These are phyloP conservation scores for Phoenix roebelenii DNA, from an alignment of 176 grass and related monocot species.

Conservation along the genomic window DNA sequence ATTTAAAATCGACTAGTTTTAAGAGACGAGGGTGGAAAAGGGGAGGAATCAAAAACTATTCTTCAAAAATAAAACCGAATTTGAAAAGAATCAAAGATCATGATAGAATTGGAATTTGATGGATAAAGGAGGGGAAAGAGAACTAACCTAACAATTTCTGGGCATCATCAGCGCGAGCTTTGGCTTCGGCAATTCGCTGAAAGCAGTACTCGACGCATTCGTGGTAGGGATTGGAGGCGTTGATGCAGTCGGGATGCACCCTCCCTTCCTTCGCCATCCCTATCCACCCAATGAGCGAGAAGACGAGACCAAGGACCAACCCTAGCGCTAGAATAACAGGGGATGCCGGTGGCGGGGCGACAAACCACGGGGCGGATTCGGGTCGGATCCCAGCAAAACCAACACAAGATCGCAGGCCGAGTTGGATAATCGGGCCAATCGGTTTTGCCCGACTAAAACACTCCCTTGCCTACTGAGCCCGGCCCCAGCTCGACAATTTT, in stretches of 20 bases:
- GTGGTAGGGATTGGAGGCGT: constrained; percentile 61
- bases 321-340: too few species aligned
- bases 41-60: not conserved
- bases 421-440: too few species aligned
- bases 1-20: not conserved
- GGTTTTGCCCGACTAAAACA: too few species aligned
- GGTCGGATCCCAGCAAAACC: too few species aligned
- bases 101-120: too few species aligned
- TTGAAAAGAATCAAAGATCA: too few species aligned
- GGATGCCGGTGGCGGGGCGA: too few species aligned
- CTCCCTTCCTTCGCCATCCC: constrained; percentile 25
- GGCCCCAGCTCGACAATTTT: too few species aligned
- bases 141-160: constrained; percentile 1
- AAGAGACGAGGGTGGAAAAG: not conserved
- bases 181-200: constrained; percentile 46
- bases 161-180: not conserved
- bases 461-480: too few species aligned
- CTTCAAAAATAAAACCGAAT: not conserved
- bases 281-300: not conserved
- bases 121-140: not conserved
- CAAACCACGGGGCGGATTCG: too few species aligned
- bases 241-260: constrained; percentile 60
- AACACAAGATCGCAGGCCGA: too few species aligned
- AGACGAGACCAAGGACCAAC: too few species aligned
- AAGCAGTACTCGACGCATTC: constrained; percentile 61